Evolutionary conservation across 805 yeast genomes (phyloP).

Genomic region (Clavispora asparagi): DNA sequence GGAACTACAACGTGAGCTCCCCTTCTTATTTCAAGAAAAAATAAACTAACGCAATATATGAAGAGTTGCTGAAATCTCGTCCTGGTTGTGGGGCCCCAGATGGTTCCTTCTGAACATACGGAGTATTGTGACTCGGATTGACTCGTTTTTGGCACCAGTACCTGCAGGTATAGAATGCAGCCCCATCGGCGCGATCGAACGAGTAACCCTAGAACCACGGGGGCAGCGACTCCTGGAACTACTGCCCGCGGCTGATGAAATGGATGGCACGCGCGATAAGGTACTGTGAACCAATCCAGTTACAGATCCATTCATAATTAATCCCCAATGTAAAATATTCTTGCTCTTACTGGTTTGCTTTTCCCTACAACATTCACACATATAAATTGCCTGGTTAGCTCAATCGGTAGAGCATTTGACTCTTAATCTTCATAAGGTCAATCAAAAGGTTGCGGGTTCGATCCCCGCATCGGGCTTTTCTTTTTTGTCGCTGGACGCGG

Average conservation of each 20-base stretch:
- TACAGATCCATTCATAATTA: too few relatives aligned
- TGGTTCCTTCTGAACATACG: neutral
- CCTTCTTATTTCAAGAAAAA: neutral
- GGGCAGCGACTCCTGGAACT: too few relatives aligned
- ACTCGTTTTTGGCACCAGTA: neutral
- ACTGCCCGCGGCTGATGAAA: too few relatives aligned
- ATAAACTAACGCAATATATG: neutral
- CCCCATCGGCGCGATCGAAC: neutral
- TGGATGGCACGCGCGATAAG: too few relatives aligned
- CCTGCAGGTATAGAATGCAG: neutral
- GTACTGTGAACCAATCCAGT: too few relatives aligned
- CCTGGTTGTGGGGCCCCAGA: neutral
- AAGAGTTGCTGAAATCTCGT: neutral
- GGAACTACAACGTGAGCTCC: too few relatives aligned
- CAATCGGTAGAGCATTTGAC: constrained; percentile 13
- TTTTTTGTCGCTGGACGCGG: neutral
- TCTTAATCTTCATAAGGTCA: constrained; percentile 10
- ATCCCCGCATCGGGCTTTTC: constrained; percentile 12
- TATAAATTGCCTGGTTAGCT: constrained; percentile 11
- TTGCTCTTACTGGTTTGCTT: too few relatives aligned
- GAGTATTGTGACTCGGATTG: neutral
- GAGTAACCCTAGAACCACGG: too few relatives aligned
- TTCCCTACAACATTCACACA: too few relatives aligned
- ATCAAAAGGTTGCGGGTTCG: constrained; percentile 13
- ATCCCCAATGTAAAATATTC: too few relatives aligned